Evolutionary conservation across 2,329 filamentous ascomycete species (phyloP).

Genomic region (Aspergillus neotritici): DNA sequence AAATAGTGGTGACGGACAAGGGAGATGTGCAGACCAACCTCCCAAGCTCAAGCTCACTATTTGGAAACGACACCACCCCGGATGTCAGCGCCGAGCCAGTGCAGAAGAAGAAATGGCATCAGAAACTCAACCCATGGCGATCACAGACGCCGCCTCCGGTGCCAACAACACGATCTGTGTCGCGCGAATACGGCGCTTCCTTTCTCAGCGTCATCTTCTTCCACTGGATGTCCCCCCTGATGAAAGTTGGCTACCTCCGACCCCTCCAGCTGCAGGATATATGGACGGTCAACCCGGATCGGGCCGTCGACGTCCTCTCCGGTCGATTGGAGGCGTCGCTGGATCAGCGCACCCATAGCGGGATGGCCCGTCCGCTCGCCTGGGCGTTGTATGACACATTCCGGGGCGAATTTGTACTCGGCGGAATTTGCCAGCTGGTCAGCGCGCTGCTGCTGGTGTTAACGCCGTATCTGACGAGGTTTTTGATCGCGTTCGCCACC

Average conservation of each 20-base stretch:
- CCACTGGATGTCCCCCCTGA: conserved; percentile 84
- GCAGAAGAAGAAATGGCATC: too few relatives aligned
- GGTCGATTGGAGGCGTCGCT: conserved; percentile 63
- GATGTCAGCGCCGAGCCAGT: too few relatives aligned
- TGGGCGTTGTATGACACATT: conserved; percentile 84
- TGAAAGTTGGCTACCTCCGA: conserved; percentile 80
- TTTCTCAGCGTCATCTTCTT: conserved; percentile 75
- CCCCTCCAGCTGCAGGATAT: conserved; percentile 78
- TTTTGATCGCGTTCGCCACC: conserved; percentile 76
- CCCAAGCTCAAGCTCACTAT: too few relatives aligned
- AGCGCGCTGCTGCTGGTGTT: conserved; percentile 71
- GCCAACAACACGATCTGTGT: conserved; percentile 50
- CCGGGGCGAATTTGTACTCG: conserved; percentile 75
- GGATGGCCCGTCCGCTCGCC: conserved; percentile 67
- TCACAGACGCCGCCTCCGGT: conserved; percentile 50
- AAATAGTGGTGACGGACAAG: too few relatives aligned
- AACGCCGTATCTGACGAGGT: conserved; percentile 77
- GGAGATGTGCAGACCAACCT: too few relatives aligned
- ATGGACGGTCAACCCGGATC: conserved; percentile 78
- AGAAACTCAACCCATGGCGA: conserved; percentile 39
- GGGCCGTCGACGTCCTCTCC: conserved; percentile 66
- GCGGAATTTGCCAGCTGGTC: conserved; percentile 68
- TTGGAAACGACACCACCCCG: too few relatives aligned
- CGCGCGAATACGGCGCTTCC: conserved; percentile 65
- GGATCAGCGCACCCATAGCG: conserved; percentile 58